Conservation (phyloP, 805 yeast species). For the Teunomyces kruisii region DNA sequence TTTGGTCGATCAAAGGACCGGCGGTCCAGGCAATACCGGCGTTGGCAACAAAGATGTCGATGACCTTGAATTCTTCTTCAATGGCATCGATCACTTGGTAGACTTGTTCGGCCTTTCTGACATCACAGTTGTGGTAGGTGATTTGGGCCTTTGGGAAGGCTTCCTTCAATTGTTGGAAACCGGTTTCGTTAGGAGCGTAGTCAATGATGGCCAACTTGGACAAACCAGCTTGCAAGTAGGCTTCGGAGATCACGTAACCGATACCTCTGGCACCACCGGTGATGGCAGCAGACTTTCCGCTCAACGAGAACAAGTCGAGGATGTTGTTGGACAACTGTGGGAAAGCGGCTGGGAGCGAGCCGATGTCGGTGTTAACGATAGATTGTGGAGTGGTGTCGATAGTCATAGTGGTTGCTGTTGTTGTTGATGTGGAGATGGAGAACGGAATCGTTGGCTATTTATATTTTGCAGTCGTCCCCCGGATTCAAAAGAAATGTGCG, state of each 20-base stretch:
- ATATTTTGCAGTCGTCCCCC: conserved; percentile 4
- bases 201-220: conserved; percentile 41
- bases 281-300: conserved; percentile 32
- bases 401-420: conserved; percentile 21
- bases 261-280: conserved; percentile 43
- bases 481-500: not conserved
- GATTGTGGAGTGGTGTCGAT: conserved; percentile 20
- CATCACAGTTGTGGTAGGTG: conserved; percentile 37
- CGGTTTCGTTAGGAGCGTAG: conserved; percentile 30
- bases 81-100: conserved; percentile 30
- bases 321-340: conserved; percentile 29
- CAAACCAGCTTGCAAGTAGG: conserved; percentile 38
- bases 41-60: conserved; percentile 47
- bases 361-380: conserved; percentile 35
- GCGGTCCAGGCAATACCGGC: conserved; percentile 51
- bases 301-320: conserved; percentile 29
- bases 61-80: conserved; percentile 30
- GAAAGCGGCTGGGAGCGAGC: conserved; percentile 37
- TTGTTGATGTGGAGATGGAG: not conserved
- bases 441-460: not conserved
- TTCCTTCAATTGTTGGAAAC: conserved; percentile 23
- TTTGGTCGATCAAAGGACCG: conserved; percentile 39
- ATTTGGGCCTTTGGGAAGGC: conserved; percentile 33
- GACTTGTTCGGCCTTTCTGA: conserved; percentile 39
- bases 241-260: conserved; percentile 36